Evolutionary conservation across 495 filamentous ascomycete species (phyloP).

Genomic region (Aspergillus mulundensis): DNA sequence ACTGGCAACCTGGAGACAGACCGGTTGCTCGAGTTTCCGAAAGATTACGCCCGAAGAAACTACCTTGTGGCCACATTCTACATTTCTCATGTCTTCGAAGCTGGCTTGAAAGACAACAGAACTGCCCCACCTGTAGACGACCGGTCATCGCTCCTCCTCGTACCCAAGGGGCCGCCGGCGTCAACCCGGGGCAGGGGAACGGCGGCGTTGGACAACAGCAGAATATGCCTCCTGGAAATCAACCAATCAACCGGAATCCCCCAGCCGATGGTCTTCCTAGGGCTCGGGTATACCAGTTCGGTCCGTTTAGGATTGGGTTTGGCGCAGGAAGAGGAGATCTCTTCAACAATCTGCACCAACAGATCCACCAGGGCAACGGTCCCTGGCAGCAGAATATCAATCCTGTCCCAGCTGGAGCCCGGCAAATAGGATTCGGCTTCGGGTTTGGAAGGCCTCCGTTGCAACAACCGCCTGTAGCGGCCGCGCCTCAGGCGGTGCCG

Average conservation of each 20-base stretch:
- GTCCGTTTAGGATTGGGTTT: slow-evolving; percentile 55
- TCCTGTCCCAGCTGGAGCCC: slow-evolving; percentile 29
- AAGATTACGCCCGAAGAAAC: slow-evolving; percentile 83
- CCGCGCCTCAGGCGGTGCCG: slow-evolving; percentile 16
- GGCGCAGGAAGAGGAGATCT: slow-evolving; percentile 51
- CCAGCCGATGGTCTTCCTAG: slow-evolving; percentile 34
- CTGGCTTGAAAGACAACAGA: slow-evolving; percentile 98
- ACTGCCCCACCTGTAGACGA: slow-evolving; percentile 89
- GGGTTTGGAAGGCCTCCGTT: slow-evolving; percentile 40
- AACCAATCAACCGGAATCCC: slow-evolving; percentile 27
- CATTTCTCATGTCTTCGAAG: slow-evolving; percentile 92
- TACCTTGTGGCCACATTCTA: slow-evolving; percentile 92
- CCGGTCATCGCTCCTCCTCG: slow-evolving; percentile 54
- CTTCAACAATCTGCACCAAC: slow-evolving; percentile 51
- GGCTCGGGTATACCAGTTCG: slow-evolving; percentile 50
- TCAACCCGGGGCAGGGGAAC: slow-evolving; percentile 26
- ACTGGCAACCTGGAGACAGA: slow-evolving; percentile 47
- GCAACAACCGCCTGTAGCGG: slow-evolving; percentile 20
- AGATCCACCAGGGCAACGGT: slow-evolving; percentile 41
- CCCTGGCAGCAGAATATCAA: slow-evolving; percentile 31
- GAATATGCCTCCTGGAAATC: slow-evolving; percentile 30
- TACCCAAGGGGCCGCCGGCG: slow-evolving; percentile 23
- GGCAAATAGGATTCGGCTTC: slow-evolving; percentile 42
- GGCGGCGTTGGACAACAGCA: slow-evolving; percentile 25
- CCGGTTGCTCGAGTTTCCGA: slow-evolving; percentile 58